These are phyloP conservation scores for Purpureocillium lavendulum DNA, from an alignment of 2,329 filamentous ascomycete species.

Conservation along the genomic window DNA sequence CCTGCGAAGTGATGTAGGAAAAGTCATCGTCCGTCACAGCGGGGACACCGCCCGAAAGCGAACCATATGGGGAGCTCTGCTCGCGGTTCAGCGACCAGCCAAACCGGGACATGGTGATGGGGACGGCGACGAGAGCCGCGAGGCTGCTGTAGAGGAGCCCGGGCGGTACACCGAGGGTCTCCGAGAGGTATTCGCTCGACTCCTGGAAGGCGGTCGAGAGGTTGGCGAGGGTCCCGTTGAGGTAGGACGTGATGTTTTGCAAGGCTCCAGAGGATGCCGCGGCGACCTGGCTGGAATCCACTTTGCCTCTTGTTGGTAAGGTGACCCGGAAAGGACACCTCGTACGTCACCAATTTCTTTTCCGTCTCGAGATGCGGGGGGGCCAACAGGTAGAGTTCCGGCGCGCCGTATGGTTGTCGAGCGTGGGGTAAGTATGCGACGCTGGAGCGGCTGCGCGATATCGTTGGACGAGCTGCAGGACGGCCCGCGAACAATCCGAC, in stretches of 20 bases:
- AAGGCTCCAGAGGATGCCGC: constrained; percentile 57
- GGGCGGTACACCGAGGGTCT: constrained; percentile 40
- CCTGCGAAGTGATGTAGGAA: constrained; percentile 74
- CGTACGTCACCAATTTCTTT: neutral
- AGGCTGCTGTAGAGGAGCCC: constrained; percentile 41
- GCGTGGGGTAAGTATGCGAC: constrained; percentile 1
- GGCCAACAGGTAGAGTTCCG: neutral
- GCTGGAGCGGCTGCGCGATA: neutral
- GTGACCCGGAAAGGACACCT: constrained; percentile 27
- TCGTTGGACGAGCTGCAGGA: neutral
- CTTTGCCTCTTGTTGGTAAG: constrained; percentile 39
- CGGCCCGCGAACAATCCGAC: neutral
- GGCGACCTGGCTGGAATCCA: constrained; percentile 51
- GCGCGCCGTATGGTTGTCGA: neutral
- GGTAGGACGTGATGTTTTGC: constrained; percentile 50
- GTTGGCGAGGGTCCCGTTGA: constrained; percentile 43
- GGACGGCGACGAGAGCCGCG: constrained; percentile 39
- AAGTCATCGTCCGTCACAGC: constrained; percentile 70
- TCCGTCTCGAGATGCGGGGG: neutral
- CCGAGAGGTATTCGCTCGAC: constrained; percentile 43
- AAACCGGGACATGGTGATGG: constrained; percentile 47
- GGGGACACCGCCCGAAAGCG: constrained; percentile 39
- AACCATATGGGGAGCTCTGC: constrained; percentile 43
- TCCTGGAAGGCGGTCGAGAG: constrained; percentile 38
- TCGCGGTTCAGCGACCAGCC: constrained; percentile 38